Conservation (phyloP, 2,329 filamentous ascomycete species). For the Thermomyces lanuginosus region DNA sequence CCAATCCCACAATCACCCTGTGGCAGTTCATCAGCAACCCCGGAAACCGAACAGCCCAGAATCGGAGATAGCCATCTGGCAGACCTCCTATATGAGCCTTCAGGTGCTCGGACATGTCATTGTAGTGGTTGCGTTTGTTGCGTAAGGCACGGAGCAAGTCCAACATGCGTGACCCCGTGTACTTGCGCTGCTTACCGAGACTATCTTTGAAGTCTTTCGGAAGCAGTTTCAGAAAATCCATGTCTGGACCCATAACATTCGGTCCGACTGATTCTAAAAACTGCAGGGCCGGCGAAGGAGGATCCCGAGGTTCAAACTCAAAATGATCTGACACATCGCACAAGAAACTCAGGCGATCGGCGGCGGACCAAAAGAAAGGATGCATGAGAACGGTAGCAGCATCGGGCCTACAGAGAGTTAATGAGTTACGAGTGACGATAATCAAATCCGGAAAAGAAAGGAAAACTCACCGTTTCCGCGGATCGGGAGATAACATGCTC, state of each 20-base stretch:
- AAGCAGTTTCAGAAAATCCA: slow-evolving; percentile 63
- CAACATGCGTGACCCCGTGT: slow-evolving; percentile 66
- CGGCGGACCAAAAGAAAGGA: slow-evolving; percentile 89
- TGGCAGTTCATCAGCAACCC: slow-evolving; percentile 64
- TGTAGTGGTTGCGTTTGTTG: slow-evolving; percentile 97
- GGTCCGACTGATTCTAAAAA: slow-evolving; percentile 37
- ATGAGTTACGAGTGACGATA: slow-evolving; percentile 3
- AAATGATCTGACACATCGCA: slow-evolving; percentile 95
- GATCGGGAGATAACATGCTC: slow-evolving; percentile 57
- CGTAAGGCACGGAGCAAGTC: slow-evolving; percentile 76
- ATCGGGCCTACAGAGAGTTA: slow-evolving; percentile 37
- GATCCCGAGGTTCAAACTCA: slow-evolving; percentile 77
- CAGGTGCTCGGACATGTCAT: slow-evolving; percentile 75
- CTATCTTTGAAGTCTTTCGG: slow-evolving; percentile 74
- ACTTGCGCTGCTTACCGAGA: slow-evolving; percentile 86
- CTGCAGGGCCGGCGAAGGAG: slow-evolving; percentile 51
- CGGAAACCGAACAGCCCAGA: slow-evolving; percentile 70
- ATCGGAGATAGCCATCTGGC: slow-evolving; percentile 65
- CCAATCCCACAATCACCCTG: slow-evolving; percentile 51
- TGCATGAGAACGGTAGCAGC: slow-evolving; percentile 73
- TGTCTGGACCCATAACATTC: slow-evolving; percentile 35
- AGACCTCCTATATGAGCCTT: slow-evolving; percentile 56
- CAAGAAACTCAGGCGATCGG: slow-evolving; percentile 81
- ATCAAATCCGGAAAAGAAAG: neutral
- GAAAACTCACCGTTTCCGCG: slow-evolving; percentile 37